phyloP scores from a whole-genome alignment of 345 rosid species.

The Noccaea bulbosa region DNA sequence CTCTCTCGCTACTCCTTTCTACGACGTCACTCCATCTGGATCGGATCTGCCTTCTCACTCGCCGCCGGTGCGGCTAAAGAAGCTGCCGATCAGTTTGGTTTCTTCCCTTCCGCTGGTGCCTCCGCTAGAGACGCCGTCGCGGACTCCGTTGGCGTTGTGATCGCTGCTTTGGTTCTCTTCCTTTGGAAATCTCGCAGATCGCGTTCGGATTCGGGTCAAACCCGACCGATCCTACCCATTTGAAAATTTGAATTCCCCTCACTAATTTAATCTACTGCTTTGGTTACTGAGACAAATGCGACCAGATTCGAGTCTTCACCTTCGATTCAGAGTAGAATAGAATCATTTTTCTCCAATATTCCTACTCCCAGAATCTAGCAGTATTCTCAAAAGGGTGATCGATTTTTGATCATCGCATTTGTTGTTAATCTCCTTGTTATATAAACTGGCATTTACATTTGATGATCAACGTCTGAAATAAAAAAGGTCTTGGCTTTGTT shows the following conservation, averaged over 20 bases:
- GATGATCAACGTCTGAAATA: not conserved
- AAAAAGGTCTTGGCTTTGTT: not conserved
- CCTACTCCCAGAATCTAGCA: not conserved
- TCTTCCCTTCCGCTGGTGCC: constrained; percentile 88
- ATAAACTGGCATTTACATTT: not conserved
- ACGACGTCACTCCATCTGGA: constrained; percentile 57
- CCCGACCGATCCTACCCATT: constrained; percentile 59
- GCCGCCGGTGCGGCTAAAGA: constrained; percentile 91
- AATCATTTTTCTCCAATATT: not conserved
- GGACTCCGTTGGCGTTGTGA: constrained; percentile 65
- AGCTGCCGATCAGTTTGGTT: constrained; percentile 78
- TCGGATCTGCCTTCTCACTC: constrained; percentile 79
- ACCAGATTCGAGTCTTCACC: not conserved
- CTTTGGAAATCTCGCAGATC: constrained; percentile 39
- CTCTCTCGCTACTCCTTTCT: constrained; percentile 57
- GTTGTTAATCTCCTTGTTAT: not conserved
- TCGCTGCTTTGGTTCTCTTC: constrained; percentile 58
- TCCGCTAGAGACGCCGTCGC: constrained; percentile 81
- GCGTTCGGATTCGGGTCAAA: constrained; percentile 39
- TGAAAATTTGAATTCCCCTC: constrained; percentile 46
- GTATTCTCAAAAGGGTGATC: not conserved
- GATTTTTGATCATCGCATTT: not conserved
- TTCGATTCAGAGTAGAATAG: not conserved
- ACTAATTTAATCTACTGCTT: not conserved
- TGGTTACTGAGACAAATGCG: not conserved